Percentiles rank a stretch among this genome's conserved stretches.
Evolutionary conservation across 257 asterid genomes (phyloP).

Genomic region (Solanum ossicruentum): DNA sequence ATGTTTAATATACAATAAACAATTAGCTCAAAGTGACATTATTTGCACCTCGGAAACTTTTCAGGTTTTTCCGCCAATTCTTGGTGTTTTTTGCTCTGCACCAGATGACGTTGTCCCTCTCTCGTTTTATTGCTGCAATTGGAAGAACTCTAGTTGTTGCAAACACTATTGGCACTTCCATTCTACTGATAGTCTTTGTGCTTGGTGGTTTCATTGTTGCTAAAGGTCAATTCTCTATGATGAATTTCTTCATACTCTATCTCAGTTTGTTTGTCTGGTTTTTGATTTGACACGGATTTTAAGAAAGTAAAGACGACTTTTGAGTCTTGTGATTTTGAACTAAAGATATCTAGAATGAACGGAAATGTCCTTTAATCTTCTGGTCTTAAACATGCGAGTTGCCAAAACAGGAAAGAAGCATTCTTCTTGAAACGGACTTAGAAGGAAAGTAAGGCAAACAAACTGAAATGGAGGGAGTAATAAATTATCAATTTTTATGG

Average conservation of each 20-base stretch:
- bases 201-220: conserved; percentile 90
- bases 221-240: conserved; percentile 40
- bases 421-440: neutral
- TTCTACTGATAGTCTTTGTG: conserved; percentile 71
- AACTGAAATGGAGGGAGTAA: neutral
- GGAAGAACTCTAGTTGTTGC: conserved; percentile 84
- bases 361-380: neutral
- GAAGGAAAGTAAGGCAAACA: neutral
- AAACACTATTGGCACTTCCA: conserved; percentile 60
- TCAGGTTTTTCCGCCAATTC: conserved; percentile 77
- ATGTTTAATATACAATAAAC: neutral
- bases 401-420: neutral
- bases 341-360: neutral
- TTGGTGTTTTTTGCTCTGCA: conserved; percentile 73
- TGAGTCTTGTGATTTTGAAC: neutral
- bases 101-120: conserved; percentile 85
- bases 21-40: neutral
- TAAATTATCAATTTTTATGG: neutral
- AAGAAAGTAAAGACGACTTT: neutral
- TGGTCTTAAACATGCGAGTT: neutral
- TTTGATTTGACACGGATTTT: neutral
- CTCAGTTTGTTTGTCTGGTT: neutral
- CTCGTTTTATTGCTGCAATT: conserved; percentile 66
- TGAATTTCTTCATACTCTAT: neutral
- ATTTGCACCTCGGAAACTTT: neutral